Evolutionary conservation across 2,329 filamentous ascomycete species (phyloP), one percentile per base, ranked within the genome.

Genomic region (Teratosphaeria nubilosa): DNA sequence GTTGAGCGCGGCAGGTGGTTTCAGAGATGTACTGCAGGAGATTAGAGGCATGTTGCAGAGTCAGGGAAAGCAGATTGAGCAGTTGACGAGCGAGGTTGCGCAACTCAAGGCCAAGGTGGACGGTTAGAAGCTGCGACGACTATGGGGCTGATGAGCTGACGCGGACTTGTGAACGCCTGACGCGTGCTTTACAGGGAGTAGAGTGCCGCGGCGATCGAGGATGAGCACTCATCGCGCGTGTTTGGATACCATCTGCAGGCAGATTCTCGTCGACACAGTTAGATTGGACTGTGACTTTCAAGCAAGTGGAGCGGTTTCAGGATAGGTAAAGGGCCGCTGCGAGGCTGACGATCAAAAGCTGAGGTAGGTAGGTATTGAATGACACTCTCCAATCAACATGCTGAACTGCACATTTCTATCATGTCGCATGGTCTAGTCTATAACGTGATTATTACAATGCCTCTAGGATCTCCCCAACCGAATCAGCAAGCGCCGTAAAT

Each of bases 61-160:
- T 63, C 91, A 96, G 75, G 89, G 83, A 57, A 84, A 83, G 76
- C 84, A 90, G 63, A 88, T 96, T 69, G 83, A 79, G 61, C 79
- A 82, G n/a, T 88, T 96, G 75, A 87, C 82, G 54, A 81, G 88
- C 31, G 89, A 95, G 73, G 86, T 95, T 14, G 90, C 94, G 69
- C 81, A 82, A 16, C 79, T 96, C 65, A 95, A 95, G 82, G 84
- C 84, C 74, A 87, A 48, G 41, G 41, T 48, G n/a, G 41, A 48
- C 41, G 41, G 41, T 6, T 48, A 48, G 41, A 48, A 48, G 41
- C 41, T 20, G 41, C 41, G 41, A 48, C 16, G 9, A 20, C n/a
- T 3, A 20, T 16, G 14, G n/a, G 37, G 41, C 41, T 48, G 41
- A 48, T 16, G 1, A 22, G 41, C 3, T n/a, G 41, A 3, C 41